A percentile compares a stretch with the other conserved stretches of the same genome.
Conservation (phyloP, 805 yeast genomes). For the Wickerhamiella brachini region DNA sequence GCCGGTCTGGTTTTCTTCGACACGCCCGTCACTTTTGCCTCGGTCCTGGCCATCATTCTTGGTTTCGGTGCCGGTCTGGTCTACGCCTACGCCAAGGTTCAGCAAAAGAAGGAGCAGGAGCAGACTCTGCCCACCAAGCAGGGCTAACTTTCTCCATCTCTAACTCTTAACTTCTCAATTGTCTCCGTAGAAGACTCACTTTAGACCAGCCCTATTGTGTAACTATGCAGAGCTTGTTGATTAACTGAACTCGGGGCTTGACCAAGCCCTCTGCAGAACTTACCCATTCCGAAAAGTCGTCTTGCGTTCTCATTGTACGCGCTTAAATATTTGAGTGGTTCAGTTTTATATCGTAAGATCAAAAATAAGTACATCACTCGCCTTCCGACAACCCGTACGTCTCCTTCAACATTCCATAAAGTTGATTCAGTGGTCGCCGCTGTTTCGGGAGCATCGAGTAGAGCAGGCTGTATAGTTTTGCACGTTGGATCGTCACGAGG, state of each 20-base stretch:
- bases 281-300: too few species aligned
- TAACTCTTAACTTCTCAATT: too few species aligned
- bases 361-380: too few species aligned
- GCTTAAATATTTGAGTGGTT: too few species aligned
- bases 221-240: too few species aligned
- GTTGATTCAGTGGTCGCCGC: constrained; percentile 20
- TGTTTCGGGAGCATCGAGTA: constrained; percentile 39
- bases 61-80: constrained; percentile 95
- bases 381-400: constrained; percentile 2
- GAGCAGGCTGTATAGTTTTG: constrained; percentile 35
- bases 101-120: constrained; percentile 42
- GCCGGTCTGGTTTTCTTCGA: constrained; percentile 91
- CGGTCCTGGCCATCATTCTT: constrained; percentile 76
- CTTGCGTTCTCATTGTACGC: too few species aligned
- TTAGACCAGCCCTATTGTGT: too few species aligned
- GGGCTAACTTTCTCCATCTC: neutral
- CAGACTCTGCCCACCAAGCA: constrained; percentile 14
- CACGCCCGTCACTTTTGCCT: constrained; percentile 86
- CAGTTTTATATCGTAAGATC: too few species aligned
- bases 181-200: too few species aligned
- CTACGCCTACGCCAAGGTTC: constrained; percentile 89
- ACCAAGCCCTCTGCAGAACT: too few species aligned
- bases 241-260: too few species aligned
- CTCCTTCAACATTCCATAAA: constrained; percentile 5
- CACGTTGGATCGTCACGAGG: constrained; percentile 33